A percentile compares a stretch with the other conserved stretches of the same genome.
Evolutionary conservation across 495 filamentous ascomycete species (phyloP).

Genomic region (Hyaloscypha bicolor): DNA sequence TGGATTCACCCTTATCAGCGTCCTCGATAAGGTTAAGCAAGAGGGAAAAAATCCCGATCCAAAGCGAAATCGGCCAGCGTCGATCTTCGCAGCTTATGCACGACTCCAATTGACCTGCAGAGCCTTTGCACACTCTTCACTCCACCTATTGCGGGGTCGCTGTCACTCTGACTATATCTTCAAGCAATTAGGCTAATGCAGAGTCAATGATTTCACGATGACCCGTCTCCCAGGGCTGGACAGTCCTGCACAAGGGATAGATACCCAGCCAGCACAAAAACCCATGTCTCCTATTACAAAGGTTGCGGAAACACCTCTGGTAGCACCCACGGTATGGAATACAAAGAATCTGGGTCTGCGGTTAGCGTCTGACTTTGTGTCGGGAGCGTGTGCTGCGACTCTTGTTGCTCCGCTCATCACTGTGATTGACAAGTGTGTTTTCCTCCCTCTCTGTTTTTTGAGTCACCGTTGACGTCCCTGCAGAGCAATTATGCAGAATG

Average conservation of each 20-base stretch:
- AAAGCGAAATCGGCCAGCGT: constrained; percentile 5
- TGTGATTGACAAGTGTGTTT: constrained; percentile 81
- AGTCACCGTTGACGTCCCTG: constrained; percentile 28
- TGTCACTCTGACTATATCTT: background rate
- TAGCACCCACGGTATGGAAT: constrained; percentile 61
- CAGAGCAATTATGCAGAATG: constrained; percentile 95
- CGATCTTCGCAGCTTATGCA: background rate
- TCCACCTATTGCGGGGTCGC: background rate
- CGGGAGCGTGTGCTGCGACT: constrained; percentile 76
- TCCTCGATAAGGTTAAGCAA: background rate
- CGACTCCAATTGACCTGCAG: constrained; percentile 2
- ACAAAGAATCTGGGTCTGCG: constrained; percentile 70
- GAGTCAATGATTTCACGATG: constrained; percentile 23
- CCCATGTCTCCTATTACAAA: constrained; percentile 8
- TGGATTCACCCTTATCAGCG: background rate
- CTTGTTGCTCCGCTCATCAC: constrained; percentile 86
- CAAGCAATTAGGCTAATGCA: background rate
- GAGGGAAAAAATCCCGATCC: background rate
- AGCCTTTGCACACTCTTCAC: background rate
- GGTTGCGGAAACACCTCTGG: constrained; percentile 14
- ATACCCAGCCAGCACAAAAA: background rate
- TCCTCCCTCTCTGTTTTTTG: constrained; percentile 8
- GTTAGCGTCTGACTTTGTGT: constrained; percentile 70
- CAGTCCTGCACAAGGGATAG: constrained; percentile 1
- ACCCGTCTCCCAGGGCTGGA: constrained; percentile 19